Base-by-base conservation (phyloP, 75 land plant genomes). In the Picea glauca region DNA sequence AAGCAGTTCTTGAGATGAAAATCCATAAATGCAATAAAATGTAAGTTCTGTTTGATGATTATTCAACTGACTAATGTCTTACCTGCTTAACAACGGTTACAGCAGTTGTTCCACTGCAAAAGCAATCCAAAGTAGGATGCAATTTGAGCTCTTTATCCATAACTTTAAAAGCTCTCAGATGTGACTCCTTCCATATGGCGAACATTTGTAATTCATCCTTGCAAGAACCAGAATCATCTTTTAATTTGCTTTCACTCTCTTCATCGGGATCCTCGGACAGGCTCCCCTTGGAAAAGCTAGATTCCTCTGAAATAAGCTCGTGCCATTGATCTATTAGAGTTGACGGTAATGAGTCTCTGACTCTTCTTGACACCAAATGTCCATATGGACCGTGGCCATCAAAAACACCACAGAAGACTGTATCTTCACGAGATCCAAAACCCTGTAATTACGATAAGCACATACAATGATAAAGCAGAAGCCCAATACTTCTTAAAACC, bases 321-420 rank as follows among this genome's bases (percentile, higher is more conserved):
- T 84, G 62, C 82, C 73, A 84, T 78, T 84, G 56, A 23, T 59
- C 75, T 9, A 85, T 57, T 12, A 96, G 78, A 84, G 87, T 93
- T 1, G 86, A 73, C 2, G 98, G 98, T 11, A 96, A 63, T 9
- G 62, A 70, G 66, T 96, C 97, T 8, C 98, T 86, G 7, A 94
- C 86, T 62, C 87, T 84, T 23, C 90, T 70, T 0, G 94, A 91
- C 62, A 96, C 93, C 50, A 81, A 81, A 77, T 96, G 98, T 17
- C 98, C 98, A 1, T 82, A 79, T 3, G 96, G 94, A 40, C 98
- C 98, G 76, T 96, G 98, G 2, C 98, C 98, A 72, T 96, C 98
- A 63, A 96, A 94, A 15, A 96, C 94, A 33, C 91, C 96, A 63
- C 92, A 90, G 77, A 96, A 92, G 61, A 83, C 77, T 32, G 62